phyloP scores from a whole-genome alignment of 768 basidiomycete species.

The Suillus bovinus region DNA sequence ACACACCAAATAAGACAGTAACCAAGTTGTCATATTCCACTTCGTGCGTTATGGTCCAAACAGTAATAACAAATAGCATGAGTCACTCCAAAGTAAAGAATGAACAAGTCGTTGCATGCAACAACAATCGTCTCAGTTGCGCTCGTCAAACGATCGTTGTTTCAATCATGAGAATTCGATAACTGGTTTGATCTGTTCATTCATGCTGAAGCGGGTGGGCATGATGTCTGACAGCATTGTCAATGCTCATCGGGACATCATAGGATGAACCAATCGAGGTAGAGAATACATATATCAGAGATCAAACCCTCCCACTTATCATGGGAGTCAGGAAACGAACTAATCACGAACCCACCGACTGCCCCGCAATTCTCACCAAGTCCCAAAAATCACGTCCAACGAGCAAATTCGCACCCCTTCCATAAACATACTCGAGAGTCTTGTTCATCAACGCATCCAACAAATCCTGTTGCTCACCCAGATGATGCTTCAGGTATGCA shows the following conservation, averaged over 20 bases:
- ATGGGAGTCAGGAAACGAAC: no score
- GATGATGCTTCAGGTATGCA: slow-evolving; percentile 44
- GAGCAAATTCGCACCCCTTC: slow-evolving; percentile 3
- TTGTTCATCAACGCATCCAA: slow-evolving; percentile 44
- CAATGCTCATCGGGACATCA: no score
- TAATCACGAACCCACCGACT: background rate
- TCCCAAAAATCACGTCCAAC: slow-evolving; percentile 12
- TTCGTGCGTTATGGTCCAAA: background rate
- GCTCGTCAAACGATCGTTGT: no score
- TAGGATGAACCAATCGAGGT: no score
- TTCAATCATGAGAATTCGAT: no score
- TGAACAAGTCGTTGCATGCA: background rate
- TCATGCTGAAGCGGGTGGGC: no score
- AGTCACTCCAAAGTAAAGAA: background rate
- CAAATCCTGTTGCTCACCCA: slow-evolving; percentile 40
- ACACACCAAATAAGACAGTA: background rate
- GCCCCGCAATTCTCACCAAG: background rate
- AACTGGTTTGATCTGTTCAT: no score
- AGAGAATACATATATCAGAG: no score
- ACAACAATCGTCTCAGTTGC: slow-evolving; percentile 1
- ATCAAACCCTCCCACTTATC: no score
- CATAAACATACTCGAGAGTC: slow-evolving; percentile 39
- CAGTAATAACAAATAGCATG: background rate
- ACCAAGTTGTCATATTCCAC: background rate
- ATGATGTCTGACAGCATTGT: no score